Evolutionary conservation across 208 protist genomes (phyloP), one percentile per base, ranked within the genome.

Genomic region (Borovskyia barvae): DNA sequence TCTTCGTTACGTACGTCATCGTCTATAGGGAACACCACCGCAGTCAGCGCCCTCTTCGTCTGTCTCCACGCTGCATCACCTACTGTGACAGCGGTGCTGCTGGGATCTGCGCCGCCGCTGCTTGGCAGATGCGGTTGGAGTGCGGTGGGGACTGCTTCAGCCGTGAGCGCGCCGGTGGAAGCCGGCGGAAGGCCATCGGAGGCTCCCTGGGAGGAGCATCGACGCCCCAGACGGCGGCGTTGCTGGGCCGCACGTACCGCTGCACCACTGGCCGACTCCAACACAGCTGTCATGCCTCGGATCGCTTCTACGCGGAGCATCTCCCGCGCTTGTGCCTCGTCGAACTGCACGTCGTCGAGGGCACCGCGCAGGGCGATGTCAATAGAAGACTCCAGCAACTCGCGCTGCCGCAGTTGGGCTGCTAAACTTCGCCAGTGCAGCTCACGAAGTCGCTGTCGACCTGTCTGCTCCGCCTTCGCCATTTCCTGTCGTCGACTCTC

Each of bases 331-430:
- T 63, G 54, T 25, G 46, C 40, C 25, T 70, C 54, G 3, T 56
- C 54, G 15, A 63, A 70, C 29, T 32, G 0, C 5, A 57, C 5
- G 15, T 70, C 63, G 0, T 62, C 54, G n/a, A 58, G n/a, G 17
- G 65, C 65, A 17, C 35, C 15, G 26, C 28, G 29, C 12, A 72
- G 32, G 8, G 46, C 49, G 24, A 63, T 19, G 25, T 50, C 2
- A 11, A 35, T 22, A 3, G 48, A 25, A 11, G 29, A 1, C 25
- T 36, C 32, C 62, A 63, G 43, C n/a, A 63, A 19, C 39, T 28
- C 54, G 41, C 39, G 15, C 39, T 63, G 53, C 29, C 63, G 63
- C 54, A 70, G 40, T 14, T 55, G 63, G 5, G 47, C 63, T n/a
- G 63, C 63, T 22, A 70, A 19, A 9, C 63, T 55, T 28, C 54